Percentiles rank a stretch among this genome's conserved stretches.
Conservation (phyloP, 805 yeast genomes). For the Candida vartiovaarae region DNA sequence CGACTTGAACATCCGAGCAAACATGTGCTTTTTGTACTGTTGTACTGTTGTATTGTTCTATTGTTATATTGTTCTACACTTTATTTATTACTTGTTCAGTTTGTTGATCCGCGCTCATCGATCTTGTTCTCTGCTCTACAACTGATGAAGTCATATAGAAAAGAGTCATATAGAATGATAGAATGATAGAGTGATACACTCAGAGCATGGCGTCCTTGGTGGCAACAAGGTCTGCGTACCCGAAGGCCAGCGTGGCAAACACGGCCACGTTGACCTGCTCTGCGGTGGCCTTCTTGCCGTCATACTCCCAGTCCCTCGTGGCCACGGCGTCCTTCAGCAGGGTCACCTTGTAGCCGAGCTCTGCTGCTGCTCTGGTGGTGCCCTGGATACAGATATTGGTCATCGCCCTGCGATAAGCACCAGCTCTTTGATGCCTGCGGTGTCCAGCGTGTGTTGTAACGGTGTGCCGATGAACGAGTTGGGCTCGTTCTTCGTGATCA, state of each 20-base stretch:
- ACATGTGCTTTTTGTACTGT: background rate
- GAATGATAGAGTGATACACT: too few species aligned
- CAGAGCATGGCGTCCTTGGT: background rate
- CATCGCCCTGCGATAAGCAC: conserved; percentile 15
- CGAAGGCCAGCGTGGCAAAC: conserved; percentile 14
- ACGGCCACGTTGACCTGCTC: conserved; percentile 8
- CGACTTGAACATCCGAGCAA: conserved; percentile 21
- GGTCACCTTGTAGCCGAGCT: conserved; percentile 12
- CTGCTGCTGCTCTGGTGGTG: conserved; percentile 14
- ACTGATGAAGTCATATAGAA: too few species aligned
- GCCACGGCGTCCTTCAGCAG: conserved; percentile 15
- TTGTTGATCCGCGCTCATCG: too few species aligned
- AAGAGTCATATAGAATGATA: too few species aligned
- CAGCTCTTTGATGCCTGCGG: conserved; percentile 4
- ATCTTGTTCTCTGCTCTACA: too few species aligned
- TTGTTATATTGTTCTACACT: background rate
- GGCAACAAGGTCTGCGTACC: conserved; percentile 3
- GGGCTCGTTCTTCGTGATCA: conserved; percentile 11
- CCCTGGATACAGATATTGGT: conserved; percentile 18
- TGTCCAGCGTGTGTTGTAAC: conserved; percentile 6
- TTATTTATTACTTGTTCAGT: too few species aligned
- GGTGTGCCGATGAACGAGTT: conserved; percentile 13
- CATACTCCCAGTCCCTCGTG: conserved; percentile 13
- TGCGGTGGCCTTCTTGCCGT: conserved; percentile 9
- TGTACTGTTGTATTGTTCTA: background rate